Evolutionary conservation across 352 stramenopile genomes (phyloP).

Genomic region (Pythium vanterpoolii): DNA sequence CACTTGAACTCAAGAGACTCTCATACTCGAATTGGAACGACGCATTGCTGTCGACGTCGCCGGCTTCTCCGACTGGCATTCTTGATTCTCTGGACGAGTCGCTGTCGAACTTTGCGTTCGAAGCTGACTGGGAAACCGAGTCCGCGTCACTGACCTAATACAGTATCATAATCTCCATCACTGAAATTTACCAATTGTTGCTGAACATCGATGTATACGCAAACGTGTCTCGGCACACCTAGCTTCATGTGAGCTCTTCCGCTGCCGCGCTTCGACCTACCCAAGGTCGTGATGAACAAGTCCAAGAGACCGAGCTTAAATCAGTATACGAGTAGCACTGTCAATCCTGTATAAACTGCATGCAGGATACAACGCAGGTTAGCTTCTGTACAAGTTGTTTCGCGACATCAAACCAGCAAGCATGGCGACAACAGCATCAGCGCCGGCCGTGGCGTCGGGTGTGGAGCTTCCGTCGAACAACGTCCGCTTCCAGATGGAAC

Average conservation of each 20-base stretch:
- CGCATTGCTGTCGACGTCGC: constrained; percentile 9
- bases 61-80: constrained; percentile 9
- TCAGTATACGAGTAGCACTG: not conserved
- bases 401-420: not conserved
- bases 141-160: not conserved
- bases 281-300: no score
- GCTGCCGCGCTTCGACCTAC: no score
- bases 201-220: no score
- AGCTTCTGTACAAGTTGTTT: not conserved
- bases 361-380: not conserved
- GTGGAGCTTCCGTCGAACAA: constrained; percentile 83
- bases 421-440: not conserved
- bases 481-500: constrained; percentile 90
- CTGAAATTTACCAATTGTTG: no score
- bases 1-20: constrained; percentile 52
- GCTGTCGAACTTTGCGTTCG: constrained; percentile 68
- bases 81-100: constrained; percentile 34
- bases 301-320: no score
- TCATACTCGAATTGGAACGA: constrained; percentile 11
- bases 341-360: not conserved
- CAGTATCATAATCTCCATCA: not conserved
- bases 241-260: no score
- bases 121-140: constrained; percentile 71
- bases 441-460: constrained; percentile 8
- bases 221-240: no score